Evolutionary conservation across 805 yeast species (phyloP), one percentile per base, ranked within the genome.

Genomic region (Candida corydali): DNA sequence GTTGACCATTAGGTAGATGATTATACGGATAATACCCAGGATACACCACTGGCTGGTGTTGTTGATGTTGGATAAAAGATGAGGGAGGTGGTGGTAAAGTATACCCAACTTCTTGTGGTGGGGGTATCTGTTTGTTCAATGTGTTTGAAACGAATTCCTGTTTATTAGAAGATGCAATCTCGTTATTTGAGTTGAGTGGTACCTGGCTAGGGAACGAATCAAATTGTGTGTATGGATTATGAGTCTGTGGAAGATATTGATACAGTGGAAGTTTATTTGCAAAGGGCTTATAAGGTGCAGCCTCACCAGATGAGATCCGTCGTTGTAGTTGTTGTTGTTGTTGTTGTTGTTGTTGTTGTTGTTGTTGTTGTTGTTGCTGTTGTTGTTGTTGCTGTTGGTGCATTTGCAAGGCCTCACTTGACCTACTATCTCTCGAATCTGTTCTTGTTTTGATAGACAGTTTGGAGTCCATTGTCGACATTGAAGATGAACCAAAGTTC

Each of bases 181-280:
- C 26, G 5, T 24, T 24, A 6, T 24, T 22, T 22, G 24, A 22
- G n/a, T n/a, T n/a, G n/a, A n/a, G 26, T 6, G 9, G 26, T 8
- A 24, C 9, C 9, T 24, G 26, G n/a, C n/a, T 24, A 11, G 26
- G 10, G 5, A 29, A 11, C 3, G 32, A 5, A 19, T 14, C n/a
- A 17, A 26, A 26, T 32, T 26, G 36, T 16, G 28, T 32, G 14
- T 26, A 17, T 8, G 36, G 29, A 19, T 26, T 26, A 14, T 26
- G 36, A 22, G 16, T 6, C 4, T 32, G 36, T 7, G 14, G 11
- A 23, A 12, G 24, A 18, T 15, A 8, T 11, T 25, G 16, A 14
- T 25, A 26, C 9, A 20, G 3, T 12, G n/a, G 27, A 12, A 8
- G 6, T 17, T 26, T 19, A n/a, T n/a, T n/a, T n/a, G n/a, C n/a